Percentiles rank a stretch among this genome's conserved stretches.
Evolutionary conservation across 1,284 basidiomycete genomes (phyloP).

Genomic region (Marasmius sp.): DNA sequence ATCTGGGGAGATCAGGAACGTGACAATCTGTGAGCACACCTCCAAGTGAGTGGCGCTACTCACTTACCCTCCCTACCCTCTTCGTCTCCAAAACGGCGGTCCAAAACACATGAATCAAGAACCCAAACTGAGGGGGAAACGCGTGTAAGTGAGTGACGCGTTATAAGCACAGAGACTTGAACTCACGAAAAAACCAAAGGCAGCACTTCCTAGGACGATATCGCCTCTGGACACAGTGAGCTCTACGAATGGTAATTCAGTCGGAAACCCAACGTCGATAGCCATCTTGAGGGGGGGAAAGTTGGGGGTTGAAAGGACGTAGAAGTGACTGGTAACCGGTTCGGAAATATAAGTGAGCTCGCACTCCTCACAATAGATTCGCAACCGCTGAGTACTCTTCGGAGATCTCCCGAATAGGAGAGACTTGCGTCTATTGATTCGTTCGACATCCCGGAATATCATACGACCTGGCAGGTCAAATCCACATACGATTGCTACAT

Average conservation of each 20-base stretch:
- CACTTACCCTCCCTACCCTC: not conserved
- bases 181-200: conserved; percentile 4
- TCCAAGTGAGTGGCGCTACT: not conserved
- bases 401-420: no score
- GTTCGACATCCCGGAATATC: no score
- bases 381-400: no score
- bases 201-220: not conserved
- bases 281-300: not conserved
- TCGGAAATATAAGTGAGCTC: no score
- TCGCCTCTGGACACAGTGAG: not conserved
- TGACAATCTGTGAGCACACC: not conserved
- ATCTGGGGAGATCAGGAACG: not conserved
- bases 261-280: not conserved
- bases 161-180: not conserved
- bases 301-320: no score
- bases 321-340: no score
- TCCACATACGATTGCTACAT: no score
- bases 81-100: not conserved
- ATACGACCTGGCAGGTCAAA: no score
- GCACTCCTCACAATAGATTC: no score
- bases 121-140: not conserved
- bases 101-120: not conserved
- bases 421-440: no score
- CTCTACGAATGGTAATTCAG: not conserved
- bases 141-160: not conserved